Evolutionary conservation across 495 filamentous ascomycete species (phyloP).

Genomic region (Evansstolkia leycettana): DNA sequence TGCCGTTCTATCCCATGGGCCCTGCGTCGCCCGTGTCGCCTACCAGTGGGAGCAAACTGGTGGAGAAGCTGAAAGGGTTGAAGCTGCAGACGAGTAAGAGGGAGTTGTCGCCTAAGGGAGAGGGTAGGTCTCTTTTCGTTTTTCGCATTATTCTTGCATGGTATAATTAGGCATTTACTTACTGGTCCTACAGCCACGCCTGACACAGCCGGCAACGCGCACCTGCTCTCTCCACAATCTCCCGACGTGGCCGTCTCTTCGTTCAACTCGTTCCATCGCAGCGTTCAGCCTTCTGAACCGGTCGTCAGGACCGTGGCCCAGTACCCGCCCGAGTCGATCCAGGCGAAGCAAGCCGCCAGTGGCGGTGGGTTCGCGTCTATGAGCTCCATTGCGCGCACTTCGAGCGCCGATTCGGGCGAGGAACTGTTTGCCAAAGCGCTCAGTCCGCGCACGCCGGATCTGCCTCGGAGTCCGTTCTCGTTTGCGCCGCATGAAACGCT

Average conservation of each 20-base stretch:
- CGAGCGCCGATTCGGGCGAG: slow-evolving; percentile 45
- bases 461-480: slow-evolving; percentile 60
- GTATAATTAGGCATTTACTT: neutral
- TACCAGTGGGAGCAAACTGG: slow-evolving; percentile 46
- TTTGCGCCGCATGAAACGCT: slow-evolving; percentile 20
- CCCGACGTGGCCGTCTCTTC: slow-evolving; percentile 56
- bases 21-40: slow-evolving; percentile 47
- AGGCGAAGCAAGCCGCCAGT: slow-evolving; percentile 26
- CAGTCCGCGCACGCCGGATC: slow-evolving; percentile 68
- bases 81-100: slow-evolving; percentile 59
- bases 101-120: slow-evolving; percentile 36
- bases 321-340: slow-evolving; percentile 29
- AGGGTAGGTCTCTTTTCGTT: slow-evolving; percentile 23
- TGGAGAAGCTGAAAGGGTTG: slow-evolving; percentile 64
- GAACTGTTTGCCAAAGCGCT: slow-evolving; percentile 72
- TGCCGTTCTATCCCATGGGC: slow-evolving; percentile 17
- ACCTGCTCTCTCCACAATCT: slow-evolving; percentile 47
- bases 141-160: slow-evolving; percentile 3
- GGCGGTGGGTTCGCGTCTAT: slow-evolving; percentile 25
- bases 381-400: slow-evolving; percentile 11
- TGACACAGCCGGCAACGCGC: slow-evolving; percentile 2
- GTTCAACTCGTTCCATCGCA: slow-evolving; percentile 43
- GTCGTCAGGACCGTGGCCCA: slow-evolving; percentile 15
- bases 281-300: slow-evolving; percentile 3
- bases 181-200: neutral